Evolutionary conservation across 257 asterid genomes (phyloP).

Genomic region (Knoxia roxburghii): DNA sequence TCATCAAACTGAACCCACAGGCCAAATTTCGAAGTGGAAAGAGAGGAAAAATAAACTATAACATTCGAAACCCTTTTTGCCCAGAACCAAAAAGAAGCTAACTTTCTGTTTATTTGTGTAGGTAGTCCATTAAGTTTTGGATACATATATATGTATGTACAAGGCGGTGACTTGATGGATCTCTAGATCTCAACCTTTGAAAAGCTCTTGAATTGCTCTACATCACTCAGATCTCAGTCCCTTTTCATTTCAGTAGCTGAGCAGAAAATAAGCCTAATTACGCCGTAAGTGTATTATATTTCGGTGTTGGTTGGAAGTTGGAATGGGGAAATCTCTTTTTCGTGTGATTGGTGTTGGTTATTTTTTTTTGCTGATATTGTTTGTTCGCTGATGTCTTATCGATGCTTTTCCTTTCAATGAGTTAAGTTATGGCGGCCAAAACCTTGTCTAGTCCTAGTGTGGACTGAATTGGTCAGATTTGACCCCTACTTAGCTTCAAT

Average conservation of each 20-base stretch:
- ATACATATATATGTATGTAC: slow-evolving; percentile 3
- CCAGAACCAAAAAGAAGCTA: not conserved
- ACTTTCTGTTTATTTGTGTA: slow-evolving; percentile 7
- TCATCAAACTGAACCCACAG: slow-evolving; percentile 15
- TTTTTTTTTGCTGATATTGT: not conserved
- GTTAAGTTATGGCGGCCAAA: slow-evolving; percentile 14
- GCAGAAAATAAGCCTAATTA: slow-evolving; percentile 25
- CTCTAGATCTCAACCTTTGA: slow-evolving; percentile 41
- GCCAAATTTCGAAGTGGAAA: slow-evolving; percentile 5
- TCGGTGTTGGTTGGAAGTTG: slow-evolving; percentile 9
- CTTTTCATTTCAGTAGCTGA: slow-evolving; percentile 28
- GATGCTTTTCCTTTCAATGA: slow-evolving; percentile 13
- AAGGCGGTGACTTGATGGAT: slow-evolving; percentile 31
- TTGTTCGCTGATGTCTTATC: slow-evolving; percentile 1
- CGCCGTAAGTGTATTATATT: slow-evolving; percentile 30
- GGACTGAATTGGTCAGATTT: slow-evolving; percentile 20
- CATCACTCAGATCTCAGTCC: slow-evolving; percentile 34
- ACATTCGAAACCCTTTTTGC: not conserved
- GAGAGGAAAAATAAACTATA: slow-evolving; percentile 7
- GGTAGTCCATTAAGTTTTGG: not conserved
- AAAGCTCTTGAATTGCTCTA: slow-evolving; percentile 26
- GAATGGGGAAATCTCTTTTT: not conserved
- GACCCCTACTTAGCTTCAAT: slow-evolving; percentile 15
- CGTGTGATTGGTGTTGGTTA: slow-evolving; percentile 13
- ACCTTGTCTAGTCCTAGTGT: slow-evolving; percentile 10